Conservation (phyloP, 768 basidiomycete genomes). For the Chalciporus piperatus region DNA sequence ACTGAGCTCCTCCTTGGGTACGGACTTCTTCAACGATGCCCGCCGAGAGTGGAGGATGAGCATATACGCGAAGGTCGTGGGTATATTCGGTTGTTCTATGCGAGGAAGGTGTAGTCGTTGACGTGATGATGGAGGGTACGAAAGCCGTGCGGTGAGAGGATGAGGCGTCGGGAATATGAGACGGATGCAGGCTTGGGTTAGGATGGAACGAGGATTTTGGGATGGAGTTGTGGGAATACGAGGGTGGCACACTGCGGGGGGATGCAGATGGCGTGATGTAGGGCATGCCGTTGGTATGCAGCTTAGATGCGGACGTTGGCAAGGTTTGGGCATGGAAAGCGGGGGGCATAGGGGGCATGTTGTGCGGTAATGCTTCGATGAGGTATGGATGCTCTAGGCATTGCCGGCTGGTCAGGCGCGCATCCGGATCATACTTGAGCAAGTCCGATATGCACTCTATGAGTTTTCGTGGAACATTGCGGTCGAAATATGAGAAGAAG, state of each 20-base stretch:
- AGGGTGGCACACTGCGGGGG: conserved; percentile 45
- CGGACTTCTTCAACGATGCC: conserved; percentile 30
- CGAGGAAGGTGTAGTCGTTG: conserved; percentile 31
- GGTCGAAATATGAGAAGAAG: conserved; percentile 73
- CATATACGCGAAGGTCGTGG: conserved; percentile 32
- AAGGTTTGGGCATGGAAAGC: conserved; percentile 43
- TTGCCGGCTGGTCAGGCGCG: conserved; percentile 80
- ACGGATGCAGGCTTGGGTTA: conserved; percentile 36
- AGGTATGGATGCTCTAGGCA: conserved; percentile 91
- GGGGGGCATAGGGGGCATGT: conserved; percentile 61
- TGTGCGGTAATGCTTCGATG: conserved; percentile 68
- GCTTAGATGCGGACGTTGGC: conserved; percentile 37
- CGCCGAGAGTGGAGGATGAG: conserved; percentile 32
- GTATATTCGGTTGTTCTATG: conserved; percentile 35
- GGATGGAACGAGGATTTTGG: conserved; percentile 38
- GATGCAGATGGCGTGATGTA: conserved; percentile 40
- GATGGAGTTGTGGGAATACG: conserved; percentile 47
- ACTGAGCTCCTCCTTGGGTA: conserved; percentile 9
- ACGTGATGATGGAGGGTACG: conserved; percentile 38
- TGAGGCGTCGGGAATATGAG: conserved; percentile 45
- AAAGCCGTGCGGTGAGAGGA: conserved; percentile 55
- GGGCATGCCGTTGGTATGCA: conserved; percentile 34
- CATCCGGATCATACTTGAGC: conserved; percentile 87
- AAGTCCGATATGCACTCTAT: conserved; percentile 91
- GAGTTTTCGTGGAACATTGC: conserved; percentile 71